phyloP scores from a whole-genome alignment of 2,329 filamentous ascomycete species.

The Knoxdaviesia capensis region DNA sequence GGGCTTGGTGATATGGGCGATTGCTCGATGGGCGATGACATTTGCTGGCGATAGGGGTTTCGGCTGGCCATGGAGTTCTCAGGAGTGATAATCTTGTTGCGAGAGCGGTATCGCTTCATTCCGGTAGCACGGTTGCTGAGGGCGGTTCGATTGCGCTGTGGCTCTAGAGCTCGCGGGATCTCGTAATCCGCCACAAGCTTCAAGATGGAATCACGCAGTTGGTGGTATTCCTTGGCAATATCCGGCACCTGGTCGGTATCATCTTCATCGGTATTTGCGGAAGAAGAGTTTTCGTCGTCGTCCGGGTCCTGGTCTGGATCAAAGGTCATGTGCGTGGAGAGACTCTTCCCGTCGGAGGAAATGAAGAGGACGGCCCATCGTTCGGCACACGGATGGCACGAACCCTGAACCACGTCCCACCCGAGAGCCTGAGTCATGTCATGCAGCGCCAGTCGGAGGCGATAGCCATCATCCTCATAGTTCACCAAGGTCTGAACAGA shows the following conservation, averaged over 20 bases:
- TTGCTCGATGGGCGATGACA: not conserved
- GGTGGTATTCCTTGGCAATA: constrained; percentile 61
- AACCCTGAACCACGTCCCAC: constrained; percentile 40
- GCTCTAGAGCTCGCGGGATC: constrained; percentile 46
- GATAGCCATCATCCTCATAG: constrained; percentile 39
- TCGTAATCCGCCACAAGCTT: constrained; percentile 71
- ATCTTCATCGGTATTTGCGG: constrained; percentile 38
- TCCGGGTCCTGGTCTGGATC: constrained; percentile 45
- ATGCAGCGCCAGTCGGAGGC: constrained; percentile 45
- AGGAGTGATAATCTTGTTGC: constrained; percentile 33
- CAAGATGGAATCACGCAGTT: constrained; percentile 59
- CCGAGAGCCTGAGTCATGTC: constrained; percentile 51
- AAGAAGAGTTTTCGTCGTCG: constrained; percentile 40
- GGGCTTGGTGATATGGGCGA: too few species aligned
- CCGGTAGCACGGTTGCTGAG: constrained; percentile 52
- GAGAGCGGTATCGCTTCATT: constrained; percentile 37
- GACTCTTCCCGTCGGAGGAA: constrained; percentile 46
- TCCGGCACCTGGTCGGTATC: constrained; percentile 43
- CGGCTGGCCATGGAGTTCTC: constrained; percentile 31
- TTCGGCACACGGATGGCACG: constrained; percentile 62
- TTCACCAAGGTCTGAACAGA: constrained; percentile 16
- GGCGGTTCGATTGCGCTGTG: constrained; percentile 35
- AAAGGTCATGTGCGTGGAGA: constrained; percentile 55
- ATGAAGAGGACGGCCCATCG: constrained; percentile 70
- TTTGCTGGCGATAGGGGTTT: constrained; percentile 31